Evolutionary conservation across 306 rosid genomes (phyloP), one percentile per base, ranked within the genome.

Genomic region (Vachellia collinsii): DNA sequence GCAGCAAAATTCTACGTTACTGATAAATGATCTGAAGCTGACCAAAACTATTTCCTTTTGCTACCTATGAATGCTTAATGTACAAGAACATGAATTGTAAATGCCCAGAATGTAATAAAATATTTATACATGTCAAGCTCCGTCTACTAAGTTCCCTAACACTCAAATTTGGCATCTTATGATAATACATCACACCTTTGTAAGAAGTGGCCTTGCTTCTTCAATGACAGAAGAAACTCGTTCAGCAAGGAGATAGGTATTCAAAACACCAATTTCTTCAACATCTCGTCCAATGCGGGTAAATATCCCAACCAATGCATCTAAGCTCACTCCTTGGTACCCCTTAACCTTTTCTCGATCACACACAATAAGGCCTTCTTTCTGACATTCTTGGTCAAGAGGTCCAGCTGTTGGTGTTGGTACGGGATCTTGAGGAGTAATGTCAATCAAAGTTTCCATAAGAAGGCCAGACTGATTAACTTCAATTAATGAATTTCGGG

Each of bases 381-480:
- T 84, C 48, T 61, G 72, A 85, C 99, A 95, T 59, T 89, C 92
- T 12, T 89, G 81, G 76, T 91, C 91, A 72, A 95, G 99, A 79
- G 99, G 99, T 37, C 99, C 96, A 37, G 79, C 88, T 3, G 89
- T 87, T 83, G 97, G 88, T 29, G 84, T 54, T 34, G 98, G 97
- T 39, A 95, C 87, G 37, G 99, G 99, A 81, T 95, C 88, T 23
- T 88, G 89, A 29, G 98, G 99, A 56, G 93, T 93, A 79, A 95
- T 86, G 87, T 95, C 99, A 75, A 95, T 93, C 84, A 90, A 80
- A 36, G 98, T 93, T 75, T 95, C 99, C 99, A 91, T 95, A 63
- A 95, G 98, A 79, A 95, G 98, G 77, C 99, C 99, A 11, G 98
- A 95, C 85, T 95, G 99, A 85, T 95, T 95, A 68, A 93, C 99